phyloP scores from a whole-genome alignment of 83 land plant genomes.

The Diphasiastrum complanatum region DNA sequence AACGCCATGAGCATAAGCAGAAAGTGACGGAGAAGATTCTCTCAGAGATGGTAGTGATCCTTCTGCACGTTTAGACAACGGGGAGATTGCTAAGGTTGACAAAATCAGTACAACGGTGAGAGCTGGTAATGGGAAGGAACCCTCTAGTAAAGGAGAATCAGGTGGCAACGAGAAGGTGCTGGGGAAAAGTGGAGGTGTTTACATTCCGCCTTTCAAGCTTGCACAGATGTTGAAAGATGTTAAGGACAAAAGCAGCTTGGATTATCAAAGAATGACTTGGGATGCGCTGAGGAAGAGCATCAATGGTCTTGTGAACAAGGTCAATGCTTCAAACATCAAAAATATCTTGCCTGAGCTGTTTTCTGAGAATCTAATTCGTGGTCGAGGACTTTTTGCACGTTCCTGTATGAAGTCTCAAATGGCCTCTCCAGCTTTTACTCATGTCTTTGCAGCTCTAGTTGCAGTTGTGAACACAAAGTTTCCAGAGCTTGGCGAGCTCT shows the following conservation, averaged over 20 bases:
- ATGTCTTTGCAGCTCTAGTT: constrained; percentile 85
- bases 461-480: constrained; percentile 91
- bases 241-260: constrained; percentile 63
- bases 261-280: constrained; percentile 89
- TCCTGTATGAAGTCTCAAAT: constrained; percentile 92
- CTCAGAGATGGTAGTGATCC: no score
- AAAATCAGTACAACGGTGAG: no score
- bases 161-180: constrained; percentile 13
- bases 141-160: no score
- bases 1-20: no score
- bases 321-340: constrained; percentile 78
- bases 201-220: constrained; percentile 83
- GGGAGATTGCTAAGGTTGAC: no score
- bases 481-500: constrained; percentile 70
- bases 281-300: constrained; percentile 88
- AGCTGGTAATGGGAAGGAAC: no score
- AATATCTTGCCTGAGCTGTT: constrained; percentile 84
- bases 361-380: constrained; percentile 68
- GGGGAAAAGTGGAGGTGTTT: constrained; percentile 72
- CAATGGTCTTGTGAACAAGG: constrained; percentile 91
- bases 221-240: constrained; percentile 76
- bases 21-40: no score
- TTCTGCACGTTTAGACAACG: no score
- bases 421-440: constrained; percentile 92
- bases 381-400: constrained; percentile 75